A percentile compares a stretch with the other conserved stretches of the same genome.
Evolutionary conservation across 768 basidiomycete genomes (phyloP).

Genomic region (Mycena metata): DNA sequence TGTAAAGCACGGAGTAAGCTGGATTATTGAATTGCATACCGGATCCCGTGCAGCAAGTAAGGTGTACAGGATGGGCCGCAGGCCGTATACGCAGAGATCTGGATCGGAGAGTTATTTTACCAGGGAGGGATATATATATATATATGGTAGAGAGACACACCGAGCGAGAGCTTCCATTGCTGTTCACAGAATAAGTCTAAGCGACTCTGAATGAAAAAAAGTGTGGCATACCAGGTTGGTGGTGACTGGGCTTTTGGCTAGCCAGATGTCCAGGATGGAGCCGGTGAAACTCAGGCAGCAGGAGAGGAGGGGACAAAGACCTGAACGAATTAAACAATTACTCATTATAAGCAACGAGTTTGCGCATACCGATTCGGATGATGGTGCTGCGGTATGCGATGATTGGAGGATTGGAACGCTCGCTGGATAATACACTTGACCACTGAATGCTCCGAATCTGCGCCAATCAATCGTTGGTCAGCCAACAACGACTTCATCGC

Average conservation of each 20-base stretch:
- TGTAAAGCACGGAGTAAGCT: constrained; percentile 2
- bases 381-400: constrained; percentile 1
- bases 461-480: constrained; percentile 13
- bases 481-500: constrained; percentile 3
- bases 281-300: constrained; percentile 18
- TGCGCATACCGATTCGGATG: constrained; percentile 6
- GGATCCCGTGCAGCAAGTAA: constrained; percentile 14
- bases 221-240: constrained; percentile 17
- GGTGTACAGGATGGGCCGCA: constrained; percentile 16
- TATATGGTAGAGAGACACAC: constrained; percentile 10
- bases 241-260: constrained; percentile 16
- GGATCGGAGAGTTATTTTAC: constrained; percentile 1
- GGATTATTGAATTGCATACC: constrained; percentile 8
- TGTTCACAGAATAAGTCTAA: constrained; percentile 1
- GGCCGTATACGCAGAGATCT: constrained; percentile 15
- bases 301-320: constrained; percentile 18
- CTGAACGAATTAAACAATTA: constrained; percentile 7
- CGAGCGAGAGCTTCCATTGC: constrained; percentile 21
- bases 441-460: constrained; percentile 2
- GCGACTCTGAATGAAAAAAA: constrained; percentile 10
- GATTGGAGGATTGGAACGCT: constrained; percentile 1
- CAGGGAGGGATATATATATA: constrained; percentile 1
- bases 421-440: background rate
- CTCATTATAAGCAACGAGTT: constrained; percentile 11
- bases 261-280: constrained; percentile 20